A percentile compares a stretch with the other conserved stretches of the same genome.
Conservation (phyloP, 495 filamentous ascomycete genomes). For the Ramalina intermedia region DNA sequence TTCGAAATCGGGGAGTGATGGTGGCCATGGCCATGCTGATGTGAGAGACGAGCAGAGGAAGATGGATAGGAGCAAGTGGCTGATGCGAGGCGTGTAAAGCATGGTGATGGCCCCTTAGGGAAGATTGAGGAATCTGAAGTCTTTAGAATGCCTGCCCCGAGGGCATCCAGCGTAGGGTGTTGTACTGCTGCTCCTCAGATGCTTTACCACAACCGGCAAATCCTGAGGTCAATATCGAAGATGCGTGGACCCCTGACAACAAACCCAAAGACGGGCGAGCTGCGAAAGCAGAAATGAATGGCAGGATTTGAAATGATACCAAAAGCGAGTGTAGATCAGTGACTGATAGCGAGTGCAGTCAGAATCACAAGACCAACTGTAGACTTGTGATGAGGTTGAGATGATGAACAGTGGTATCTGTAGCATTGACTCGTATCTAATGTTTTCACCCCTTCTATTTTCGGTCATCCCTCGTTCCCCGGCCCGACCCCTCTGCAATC, state of each 20-base stretch:
- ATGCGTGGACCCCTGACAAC: not conserved
- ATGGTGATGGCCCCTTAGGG: not conserved
- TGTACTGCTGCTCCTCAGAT: too few relatives aligned
- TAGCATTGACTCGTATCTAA: too few relatives aligned
- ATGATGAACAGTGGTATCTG: too few relatives aligned
- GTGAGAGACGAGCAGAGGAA: conserved; percentile 32
- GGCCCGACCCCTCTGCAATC: too few relatives aligned
- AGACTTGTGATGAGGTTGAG: too few relatives aligned
- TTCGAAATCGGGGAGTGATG: conserved; percentile 12
- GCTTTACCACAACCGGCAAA: too few relatives aligned
- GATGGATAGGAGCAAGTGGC: conserved; percentile 15
- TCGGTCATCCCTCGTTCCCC: too few relatives aligned
- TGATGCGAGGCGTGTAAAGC: conserved; percentile 3
- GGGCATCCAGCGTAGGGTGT: too few relatives aligned
- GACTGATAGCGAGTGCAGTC: conserved; percentile 1
- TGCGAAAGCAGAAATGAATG: not conserved
- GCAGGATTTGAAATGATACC: not conserved
- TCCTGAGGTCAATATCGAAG: not conserved
- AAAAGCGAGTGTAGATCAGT: not conserved
- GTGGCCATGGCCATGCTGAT: conserved; percentile 37
- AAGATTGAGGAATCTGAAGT: not conserved
- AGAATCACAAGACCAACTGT: too few relatives aligned
- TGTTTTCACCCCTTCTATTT: too few relatives aligned
- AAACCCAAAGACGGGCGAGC: not conserved
- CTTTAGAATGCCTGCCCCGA: not conserved